Conservation (phyloP, 768 basidiomycete species). For the Hygrophorus russula region DNA sequence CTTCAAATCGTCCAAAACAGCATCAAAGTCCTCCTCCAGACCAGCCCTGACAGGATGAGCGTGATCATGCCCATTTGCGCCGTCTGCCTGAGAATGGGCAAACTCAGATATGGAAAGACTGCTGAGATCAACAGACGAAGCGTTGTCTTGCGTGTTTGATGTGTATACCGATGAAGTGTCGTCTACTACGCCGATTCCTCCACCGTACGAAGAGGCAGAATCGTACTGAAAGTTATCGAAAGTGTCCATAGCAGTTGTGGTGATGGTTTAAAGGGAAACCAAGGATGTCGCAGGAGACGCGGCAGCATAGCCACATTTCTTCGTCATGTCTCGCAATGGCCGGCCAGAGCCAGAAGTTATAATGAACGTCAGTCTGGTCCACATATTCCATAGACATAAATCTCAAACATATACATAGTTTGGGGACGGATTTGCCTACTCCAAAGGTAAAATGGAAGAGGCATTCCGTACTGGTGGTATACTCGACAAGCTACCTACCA, state of each 20-base stretch:
- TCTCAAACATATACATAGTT: conserved; percentile 27
- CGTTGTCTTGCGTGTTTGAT: conserved; percentile 49
- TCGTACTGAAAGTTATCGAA: conserved; percentile 85
- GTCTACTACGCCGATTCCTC: conserved; percentile 52
- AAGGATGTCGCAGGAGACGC: neutral
- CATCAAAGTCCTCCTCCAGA: conserved; percentile 82
- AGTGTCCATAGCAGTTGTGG: conserved; percentile 72
- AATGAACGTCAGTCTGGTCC: conserved; percentile 48
- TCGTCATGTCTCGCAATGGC: conserved; percentile 35
- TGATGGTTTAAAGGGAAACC: neutral
- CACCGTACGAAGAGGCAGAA: conserved; percentile 73
- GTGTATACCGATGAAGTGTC: conserved; percentile 78
- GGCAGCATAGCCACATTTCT: neutral
- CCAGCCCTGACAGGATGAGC: conserved; percentile 17
- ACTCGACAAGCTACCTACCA: conserved; percentile 44
- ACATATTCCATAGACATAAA: neutral
- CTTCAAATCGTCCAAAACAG: conserved; percentile 81
- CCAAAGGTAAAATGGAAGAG: conserved; percentile 56
- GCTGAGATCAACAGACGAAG: conserved; percentile 54
- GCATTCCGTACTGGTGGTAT: conserved; percentile 45
- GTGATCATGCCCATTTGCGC: conserved; percentile 28
- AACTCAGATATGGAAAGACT: conserved; percentile 57
- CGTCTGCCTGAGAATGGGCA: conserved; percentile 26
- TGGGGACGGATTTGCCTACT: conserved; percentile 54
- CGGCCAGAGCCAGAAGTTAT: conserved; percentile 56